Evolutionary conservation across 1,139 yeast species (phyloP), one percentile per base, ranked within the genome.

Genomic region (Kazachstania sp.): DNA sequence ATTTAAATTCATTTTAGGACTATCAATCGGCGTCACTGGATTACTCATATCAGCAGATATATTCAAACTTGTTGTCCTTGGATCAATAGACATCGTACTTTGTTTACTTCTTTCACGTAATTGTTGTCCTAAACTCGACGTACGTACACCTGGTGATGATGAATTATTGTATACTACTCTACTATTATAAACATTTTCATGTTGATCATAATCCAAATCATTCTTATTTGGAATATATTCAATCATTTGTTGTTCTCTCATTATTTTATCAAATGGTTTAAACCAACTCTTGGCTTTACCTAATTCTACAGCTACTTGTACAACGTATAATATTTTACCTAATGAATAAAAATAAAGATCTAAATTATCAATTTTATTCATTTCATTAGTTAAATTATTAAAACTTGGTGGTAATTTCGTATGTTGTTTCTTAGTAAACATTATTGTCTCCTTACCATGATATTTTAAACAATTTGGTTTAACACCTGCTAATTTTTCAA

Each of bases 381-480:
- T 38, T 37, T 57, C 55, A 32, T 51, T 49, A 56, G 59, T 56
- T 29, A 51, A 42, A 41, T 50, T 53, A 49, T 62, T 62, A 40
- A 61, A 61, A 46, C 61, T 59, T 3, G 66, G 66, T 12, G 66
- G 65, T 31, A 61, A 38, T 26, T 49, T 48, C 2, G 56, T 52
- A 15, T 57, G 55, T 36, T 46, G 51, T 42, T 45, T 49, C 38
- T 54, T 52, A 12, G 56, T 48, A 45, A 59, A 62, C 31, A 56
- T 49, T 13, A 55, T 43, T 26, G 50, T 42, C 15, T 54, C 51
- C 35, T 46, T 49, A 6, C 50, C 51, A 45, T 61, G 65, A 41
- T 51, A 53, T 23, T 50, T 47, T 13, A 60, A 31, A 44, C 66
- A 61, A 18, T 49, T 46, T 13, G 63, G 65, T 43, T 53, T 50